These are phyloP conservation scores for Candida lessepsii DNA, from an alignment of 805 yeast species.

Conservation along the genomic window DNA sequence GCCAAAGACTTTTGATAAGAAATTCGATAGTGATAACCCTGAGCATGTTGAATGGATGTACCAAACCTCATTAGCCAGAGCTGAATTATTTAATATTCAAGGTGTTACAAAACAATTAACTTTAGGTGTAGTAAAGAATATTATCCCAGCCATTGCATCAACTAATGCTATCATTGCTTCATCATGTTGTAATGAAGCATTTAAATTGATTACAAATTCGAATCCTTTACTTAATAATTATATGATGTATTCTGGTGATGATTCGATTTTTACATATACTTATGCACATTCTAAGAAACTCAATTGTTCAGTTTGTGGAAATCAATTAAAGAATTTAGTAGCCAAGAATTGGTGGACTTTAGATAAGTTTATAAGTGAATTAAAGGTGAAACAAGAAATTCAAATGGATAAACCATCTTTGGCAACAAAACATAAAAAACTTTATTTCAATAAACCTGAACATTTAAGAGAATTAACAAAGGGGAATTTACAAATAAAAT, in stretches of 20 bases:
- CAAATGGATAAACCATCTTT: conserved; percentile 47
- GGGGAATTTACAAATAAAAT: conserved; percentile 36
- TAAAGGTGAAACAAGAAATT: conserved; percentile 30
- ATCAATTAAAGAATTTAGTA: conserved; percentile 19
- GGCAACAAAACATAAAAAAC: conserved; percentile 34
- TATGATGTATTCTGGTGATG: conserved; percentile 85
- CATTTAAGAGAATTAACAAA: conserved; percentile 45
- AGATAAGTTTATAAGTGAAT: conserved; percentile 41
- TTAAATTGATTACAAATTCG: conserved; percentile 71
- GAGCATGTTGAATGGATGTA: conserved; percentile 66
- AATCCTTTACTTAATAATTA: conserved; percentile 70
- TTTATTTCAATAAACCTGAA: conserved; percentile 50
- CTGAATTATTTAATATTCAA: conserved; percentile 61
- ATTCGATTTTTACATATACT: conserved; percentile 71
- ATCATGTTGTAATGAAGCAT: conserved; percentile 80
- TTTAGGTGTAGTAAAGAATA: conserved; percentile 85
- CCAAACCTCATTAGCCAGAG: conserved; percentile 55
- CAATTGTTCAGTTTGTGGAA: conserved; percentile 79
- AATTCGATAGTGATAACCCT: conserved; percentile 67
- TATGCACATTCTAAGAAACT: conserved; percentile 59
- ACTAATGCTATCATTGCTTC: conserved; percentile 93
- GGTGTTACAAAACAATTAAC: conserved; percentile 74
- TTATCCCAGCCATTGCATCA: conserved; percentile 91
- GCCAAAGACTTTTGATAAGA: conserved; percentile 51
- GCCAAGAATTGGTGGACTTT: conserved; percentile 36